Conservation (phyloP, 1,284 basidiomycete genomes). For the Pterulicium gracile region DNA sequence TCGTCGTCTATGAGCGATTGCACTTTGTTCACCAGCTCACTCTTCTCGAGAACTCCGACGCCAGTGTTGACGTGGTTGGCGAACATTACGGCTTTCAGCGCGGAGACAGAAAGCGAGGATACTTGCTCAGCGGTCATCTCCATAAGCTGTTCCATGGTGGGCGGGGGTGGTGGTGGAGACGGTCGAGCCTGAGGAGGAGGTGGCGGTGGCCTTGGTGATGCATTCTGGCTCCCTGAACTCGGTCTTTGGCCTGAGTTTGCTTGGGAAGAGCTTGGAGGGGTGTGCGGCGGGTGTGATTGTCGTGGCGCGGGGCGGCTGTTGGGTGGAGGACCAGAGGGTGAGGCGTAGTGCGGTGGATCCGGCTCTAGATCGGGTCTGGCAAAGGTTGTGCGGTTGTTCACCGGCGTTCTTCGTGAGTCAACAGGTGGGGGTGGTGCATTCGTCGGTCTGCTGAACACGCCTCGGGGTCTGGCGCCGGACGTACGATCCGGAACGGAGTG, state of each 20-base stretch:
- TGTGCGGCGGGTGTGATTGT: constrained; percentile 13
- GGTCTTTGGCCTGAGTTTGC: constrained; percentile 17
- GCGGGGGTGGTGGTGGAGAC: constrained; percentile 19
- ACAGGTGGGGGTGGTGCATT: too few species aligned
- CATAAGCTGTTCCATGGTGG: constrained; percentile 50
- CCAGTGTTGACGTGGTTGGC: constrained; percentile 58
- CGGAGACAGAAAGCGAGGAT: constrained; percentile 47
- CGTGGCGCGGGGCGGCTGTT: constrained; percentile 12
- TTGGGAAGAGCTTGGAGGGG: constrained; percentile 6
- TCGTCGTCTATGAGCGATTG: constrained; percentile 56
- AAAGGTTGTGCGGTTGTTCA: too few species aligned
- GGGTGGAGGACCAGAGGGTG: constrained; percentile 13
- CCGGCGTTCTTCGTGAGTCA: too few species aligned
- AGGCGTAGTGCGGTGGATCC: constrained; percentile 18
- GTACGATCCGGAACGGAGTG: constrained; percentile 51
- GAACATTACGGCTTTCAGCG: constrained; percentile 68
- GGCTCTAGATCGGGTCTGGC: constrained; percentile 32
- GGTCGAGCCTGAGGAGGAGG: constrained; percentile 14
- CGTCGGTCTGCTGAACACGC: constrained; percentile 37
- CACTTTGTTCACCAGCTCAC: constrained; percentile 66
- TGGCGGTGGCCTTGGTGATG: constrained; percentile 9
- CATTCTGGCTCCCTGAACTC: constrained; percentile 1
- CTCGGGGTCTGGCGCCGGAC: constrained; percentile 29
- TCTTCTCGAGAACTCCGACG: constrained; percentile 51
- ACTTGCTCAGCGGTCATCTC: constrained; percentile 46